phyloP scores from a whole-genome alignment of 2,329 filamentous ascomycete genomes.

The Diaporthe helianthi region DNA sequence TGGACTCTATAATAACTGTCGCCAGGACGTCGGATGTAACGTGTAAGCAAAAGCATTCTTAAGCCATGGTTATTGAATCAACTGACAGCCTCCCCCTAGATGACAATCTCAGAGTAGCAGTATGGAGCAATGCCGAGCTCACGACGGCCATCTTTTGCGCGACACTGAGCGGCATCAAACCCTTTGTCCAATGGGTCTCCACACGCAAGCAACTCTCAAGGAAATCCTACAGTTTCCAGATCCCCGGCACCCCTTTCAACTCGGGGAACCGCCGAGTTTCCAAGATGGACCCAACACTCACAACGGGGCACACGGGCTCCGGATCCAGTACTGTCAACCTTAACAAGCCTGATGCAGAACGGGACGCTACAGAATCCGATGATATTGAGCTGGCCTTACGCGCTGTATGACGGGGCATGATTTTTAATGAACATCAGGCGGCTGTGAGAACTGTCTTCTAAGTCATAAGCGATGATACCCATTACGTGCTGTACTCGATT shows the following conservation, averaged over 20 bases:
- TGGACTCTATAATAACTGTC: not conserved
- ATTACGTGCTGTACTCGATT: not conserved
- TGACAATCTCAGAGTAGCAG: not conserved
- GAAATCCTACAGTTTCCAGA: conserved; percentile 1
- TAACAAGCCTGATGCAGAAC: not conserved
- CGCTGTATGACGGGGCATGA: not conserved
- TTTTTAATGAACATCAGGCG: not conserved
- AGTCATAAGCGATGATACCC: not conserved
- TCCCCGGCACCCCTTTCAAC: not conserved
- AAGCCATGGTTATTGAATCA: not conserved
- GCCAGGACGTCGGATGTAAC: not conserved
- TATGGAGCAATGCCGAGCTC: conserved; percentile 12
- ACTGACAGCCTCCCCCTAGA: not conserved
- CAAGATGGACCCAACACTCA: not conserved
- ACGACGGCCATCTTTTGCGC: conserved; percentile 8
- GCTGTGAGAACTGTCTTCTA: not conserved
- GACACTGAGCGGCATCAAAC: conserved; percentile 3
- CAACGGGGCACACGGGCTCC: not conserved
- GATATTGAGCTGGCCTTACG: not conserved
- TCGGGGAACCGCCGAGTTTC: not conserved
- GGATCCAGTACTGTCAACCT: not conserved
- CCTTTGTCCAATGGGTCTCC: conserved; percentile 9
- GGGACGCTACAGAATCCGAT: not conserved
- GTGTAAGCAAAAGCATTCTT: not conserved
- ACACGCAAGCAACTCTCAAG: not conserved